Evolutionary conservation across 2,329 filamentous ascomycete genomes (phyloP).

Genomic region (Botrytis paeoniae): DNA sequence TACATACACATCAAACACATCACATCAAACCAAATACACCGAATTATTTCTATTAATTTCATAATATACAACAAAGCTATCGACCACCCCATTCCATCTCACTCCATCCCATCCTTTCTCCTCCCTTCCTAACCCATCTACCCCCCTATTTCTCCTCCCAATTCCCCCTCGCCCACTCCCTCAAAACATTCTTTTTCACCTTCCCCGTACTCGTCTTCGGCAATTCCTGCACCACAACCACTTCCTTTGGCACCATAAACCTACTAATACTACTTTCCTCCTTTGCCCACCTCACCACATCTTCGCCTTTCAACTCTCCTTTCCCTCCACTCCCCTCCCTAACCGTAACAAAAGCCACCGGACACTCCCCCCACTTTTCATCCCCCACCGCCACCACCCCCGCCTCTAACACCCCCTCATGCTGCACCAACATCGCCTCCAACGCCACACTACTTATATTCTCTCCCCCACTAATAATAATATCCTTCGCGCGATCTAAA

Average conservation of each 20-base stretch:
- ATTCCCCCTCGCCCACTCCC: slow-evolving; percentile 49
- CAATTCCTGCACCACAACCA: slow-evolving; percentile 78
- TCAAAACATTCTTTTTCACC: slow-evolving; percentile 88
- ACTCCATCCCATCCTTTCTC: neutral
- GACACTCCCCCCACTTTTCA: slow-evolving; percentile 91
- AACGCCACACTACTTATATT: slow-evolving; percentile 95
- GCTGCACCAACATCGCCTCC: slow-evolving; percentile 83
- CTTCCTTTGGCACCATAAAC: slow-evolving; percentile 78
- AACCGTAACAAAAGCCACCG: slow-evolving; percentile 87
- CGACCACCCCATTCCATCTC: rapidly evolving
- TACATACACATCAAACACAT: neutral
- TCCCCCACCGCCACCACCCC: slow-evolving; percentile 87
- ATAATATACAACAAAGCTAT: neutral
- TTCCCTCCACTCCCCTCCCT: slow-evolving; percentile 56
- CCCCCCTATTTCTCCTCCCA: slow-evolving; percentile 27
- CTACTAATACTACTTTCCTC: slow-evolving; percentile 73
- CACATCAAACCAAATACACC: neutral
- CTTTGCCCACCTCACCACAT: slow-evolving; percentile 84
- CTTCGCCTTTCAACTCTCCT: slow-evolving; percentile 53
- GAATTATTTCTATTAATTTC: neutral
- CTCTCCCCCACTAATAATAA: slow-evolving; percentile 95
- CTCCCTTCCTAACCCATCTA: neutral
- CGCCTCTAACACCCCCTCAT: slow-evolving; percentile 85
- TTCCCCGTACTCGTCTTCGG: slow-evolving; percentile 98
- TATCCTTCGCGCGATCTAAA: slow-evolving; percentile 90